Evolutionary conservation across 2,329 filamentous ascomycete species (phyloP).

Genomic region (Elsinoe ampelina): DNA sequence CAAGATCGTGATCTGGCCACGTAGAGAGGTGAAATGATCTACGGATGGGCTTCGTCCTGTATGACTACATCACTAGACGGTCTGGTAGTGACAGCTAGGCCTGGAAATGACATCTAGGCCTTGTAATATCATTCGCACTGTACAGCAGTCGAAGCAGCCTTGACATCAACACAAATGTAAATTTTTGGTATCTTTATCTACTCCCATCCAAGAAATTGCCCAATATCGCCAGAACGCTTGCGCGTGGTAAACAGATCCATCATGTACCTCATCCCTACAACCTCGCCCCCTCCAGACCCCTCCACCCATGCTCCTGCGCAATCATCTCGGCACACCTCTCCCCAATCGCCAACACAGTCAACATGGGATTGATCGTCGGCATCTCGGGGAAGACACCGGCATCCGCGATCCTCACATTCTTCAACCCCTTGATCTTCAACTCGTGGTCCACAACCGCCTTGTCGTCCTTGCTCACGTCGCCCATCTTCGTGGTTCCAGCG

Average conservation of each 20-base stretch:
- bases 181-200: no score
- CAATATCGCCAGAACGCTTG: neutral
- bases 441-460: slow-evolving; percentile 72
- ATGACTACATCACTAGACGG: neutral
- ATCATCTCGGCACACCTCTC: slow-evolving; percentile 81
- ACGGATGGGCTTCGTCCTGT: no score
- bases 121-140: no score
- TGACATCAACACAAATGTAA: no score
- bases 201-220: neutral
- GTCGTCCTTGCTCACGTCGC: slow-evolving; percentile 57
- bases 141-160: no score
- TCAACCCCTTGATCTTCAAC: slow-evolving; percentile 62
- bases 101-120: no score
- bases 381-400: slow-evolving; percentile 84
- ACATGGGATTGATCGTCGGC: slow-evolving; percentile 80
- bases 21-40: no score
- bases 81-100: no score
- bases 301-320: slow-evolving; percentile 62
- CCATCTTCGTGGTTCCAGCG: slow-evolving; percentile 85
- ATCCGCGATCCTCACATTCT: slow-evolving; percentile 70
- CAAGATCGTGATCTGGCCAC: no score
- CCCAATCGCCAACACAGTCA: slow-evolving; percentile 75
- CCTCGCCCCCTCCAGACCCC: slow-evolving; percentile 44
- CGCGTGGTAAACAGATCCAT: no score
- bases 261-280: slow-evolving; percentile 31